Base-by-base conservation (phyloP, 2,329 filamentous ascomycete genomes). In the Coniochaeta hoffmannii region DNA sequence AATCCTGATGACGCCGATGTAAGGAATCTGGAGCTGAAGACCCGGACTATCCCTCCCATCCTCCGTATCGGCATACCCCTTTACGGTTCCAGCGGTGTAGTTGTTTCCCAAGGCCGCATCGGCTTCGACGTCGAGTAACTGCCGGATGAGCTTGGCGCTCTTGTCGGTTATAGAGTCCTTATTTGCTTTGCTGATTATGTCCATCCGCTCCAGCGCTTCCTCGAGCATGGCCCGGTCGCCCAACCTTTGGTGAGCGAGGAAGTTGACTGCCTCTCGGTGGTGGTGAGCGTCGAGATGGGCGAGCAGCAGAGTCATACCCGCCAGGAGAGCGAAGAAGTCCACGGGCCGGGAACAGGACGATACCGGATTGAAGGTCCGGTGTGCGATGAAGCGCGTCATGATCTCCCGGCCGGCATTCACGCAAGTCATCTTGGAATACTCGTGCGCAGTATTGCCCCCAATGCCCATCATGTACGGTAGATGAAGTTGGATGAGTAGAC, bases 201-300 rank as follows among this genome's bases (percentile, higher is more conserved):
- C 59, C 65, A 76, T 71, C 9, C 61, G 65, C 30, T 69, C 64
- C 3, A 69, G 62, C 2, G 63, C 62, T 19, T 69, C 62, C 22
- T 74, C 70, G 5, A 76, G 62, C 57, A 70, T 65, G 1, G 64
- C 71, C 7, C 71, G 66, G 58, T 77, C 74, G 50, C 66, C 62
- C 1, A 64, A 56, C 4, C 65, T 64, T 55, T 75, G 73, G 56
- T 76, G 71, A 6, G 64, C 65, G 0, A 76, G 64, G 15, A 69
- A 56, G 56, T 70, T 66, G 19, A 61, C 61, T 4, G 50, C 50
- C 3, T 56, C 50, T 50, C 26, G 57, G 10, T 59, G 56, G 22
- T 55, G 61, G 55, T 66, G 63, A 50, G 62, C 59, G 55, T 69
- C 65, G 11, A 74, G 57, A 50, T 74, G 68, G 11, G 68, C 68